A percentile compares a stretch with the other conserved stretches of the same genome.
Evolutionary conservation across 768 basidiomycete genomes (phyloP).

Genomic region (Heimioporus sp.): DNA sequence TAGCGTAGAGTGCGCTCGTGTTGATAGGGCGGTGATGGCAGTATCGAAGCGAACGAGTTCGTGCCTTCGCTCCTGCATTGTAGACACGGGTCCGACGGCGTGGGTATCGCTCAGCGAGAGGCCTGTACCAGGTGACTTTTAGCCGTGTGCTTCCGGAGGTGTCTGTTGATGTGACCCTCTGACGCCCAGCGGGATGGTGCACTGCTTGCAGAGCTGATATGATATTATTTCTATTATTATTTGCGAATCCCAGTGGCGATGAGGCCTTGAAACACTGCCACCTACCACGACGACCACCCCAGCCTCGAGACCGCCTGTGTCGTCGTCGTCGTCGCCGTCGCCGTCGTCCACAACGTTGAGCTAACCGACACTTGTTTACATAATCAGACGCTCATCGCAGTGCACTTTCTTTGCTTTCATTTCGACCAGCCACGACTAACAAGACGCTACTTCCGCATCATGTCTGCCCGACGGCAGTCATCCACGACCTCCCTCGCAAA

Average conservation of each 20-base stretch:
- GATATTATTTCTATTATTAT: not conserved
- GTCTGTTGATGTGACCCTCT: too few relatives aligned
- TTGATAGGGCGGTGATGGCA: too few relatives aligned
- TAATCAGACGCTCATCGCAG: constrained; percentile 1
- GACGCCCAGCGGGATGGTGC: too few relatives aligned
- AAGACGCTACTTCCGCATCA: constrained; percentile 28
- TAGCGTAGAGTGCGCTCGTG: too few relatives aligned
- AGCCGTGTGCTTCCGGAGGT: too few relatives aligned
- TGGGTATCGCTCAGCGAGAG: too few relatives aligned
- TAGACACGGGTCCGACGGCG: too few relatives aligned
- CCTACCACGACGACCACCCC: not conserved
- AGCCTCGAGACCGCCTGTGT: too few relatives aligned
- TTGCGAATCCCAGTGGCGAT: not conserved
- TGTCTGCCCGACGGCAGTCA: constrained; percentile 76
- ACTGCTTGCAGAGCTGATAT: too few relatives aligned
- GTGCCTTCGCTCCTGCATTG: too few relatives aligned
- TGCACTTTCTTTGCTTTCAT: constrained; percentile 19
- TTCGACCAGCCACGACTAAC: constrained; percentile 10
- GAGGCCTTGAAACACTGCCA: constrained; percentile 15
- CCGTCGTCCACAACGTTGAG: not conserved
- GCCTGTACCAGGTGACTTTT: too few relatives aligned
- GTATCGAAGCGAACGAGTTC: too few relatives aligned
- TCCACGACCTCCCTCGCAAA: constrained; percentile 79
- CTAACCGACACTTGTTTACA: not conserved
- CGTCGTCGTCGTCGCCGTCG: not conserved